These are phyloP conservation scores for Agastache rugosa DNA, from an alignment of 257 asterid species.

Conservation along the genomic window DNA sequence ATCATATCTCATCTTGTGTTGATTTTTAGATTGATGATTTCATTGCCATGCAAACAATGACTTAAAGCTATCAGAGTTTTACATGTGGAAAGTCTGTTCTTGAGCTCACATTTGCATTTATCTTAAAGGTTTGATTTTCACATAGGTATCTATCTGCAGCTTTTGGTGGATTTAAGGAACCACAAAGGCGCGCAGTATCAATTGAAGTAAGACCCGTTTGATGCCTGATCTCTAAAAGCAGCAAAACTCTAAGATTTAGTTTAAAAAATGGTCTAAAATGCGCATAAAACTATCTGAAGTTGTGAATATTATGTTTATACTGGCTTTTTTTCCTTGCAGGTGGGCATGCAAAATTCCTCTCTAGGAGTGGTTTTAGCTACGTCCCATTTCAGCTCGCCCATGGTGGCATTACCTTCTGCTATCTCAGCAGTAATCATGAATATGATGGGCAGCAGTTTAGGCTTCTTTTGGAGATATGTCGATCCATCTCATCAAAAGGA, in stretches of 20 bases:
- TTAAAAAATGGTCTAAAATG: not conserved
- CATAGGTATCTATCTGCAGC: slow-evolving; percentile 74
- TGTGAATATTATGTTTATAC: not conserved
- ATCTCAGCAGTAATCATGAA: slow-evolving; percentile 88
- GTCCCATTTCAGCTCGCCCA: slow-evolving; percentile 75
- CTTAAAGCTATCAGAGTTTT: not conserved
- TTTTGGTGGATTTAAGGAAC: slow-evolving; percentile 76
- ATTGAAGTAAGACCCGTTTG: slow-evolving; percentile 64
- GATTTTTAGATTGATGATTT: too few species aligned
- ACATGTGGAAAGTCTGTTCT: not conserved
- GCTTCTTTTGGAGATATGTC: slow-evolving; percentile 75
- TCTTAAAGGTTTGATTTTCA: not conserved
- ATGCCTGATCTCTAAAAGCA: slow-evolving; percentile 2
- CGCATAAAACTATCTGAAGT: not conserved
- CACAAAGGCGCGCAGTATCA: slow-evolving; percentile 87
- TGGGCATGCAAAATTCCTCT: slow-evolving; percentile 96
- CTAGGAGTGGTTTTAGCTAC: slow-evolving; percentile 92
- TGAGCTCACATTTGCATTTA: not conserved
- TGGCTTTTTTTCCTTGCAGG: slow-evolving; percentile 51
- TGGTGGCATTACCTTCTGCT: slow-evolving; percentile 86
- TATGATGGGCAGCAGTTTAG: slow-evolving; percentile 88
- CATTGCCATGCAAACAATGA: too few species aligned
- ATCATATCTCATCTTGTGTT: too few species aligned
- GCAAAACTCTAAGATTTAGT: slow-evolving; percentile 9
- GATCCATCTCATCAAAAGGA: slow-evolving; percentile 54